Evolutionary conservation across 306 rosid genomes (phyloP), one percentile per base, ranked within the genome.

Genomic region (Dryas octopetala): DNA sequence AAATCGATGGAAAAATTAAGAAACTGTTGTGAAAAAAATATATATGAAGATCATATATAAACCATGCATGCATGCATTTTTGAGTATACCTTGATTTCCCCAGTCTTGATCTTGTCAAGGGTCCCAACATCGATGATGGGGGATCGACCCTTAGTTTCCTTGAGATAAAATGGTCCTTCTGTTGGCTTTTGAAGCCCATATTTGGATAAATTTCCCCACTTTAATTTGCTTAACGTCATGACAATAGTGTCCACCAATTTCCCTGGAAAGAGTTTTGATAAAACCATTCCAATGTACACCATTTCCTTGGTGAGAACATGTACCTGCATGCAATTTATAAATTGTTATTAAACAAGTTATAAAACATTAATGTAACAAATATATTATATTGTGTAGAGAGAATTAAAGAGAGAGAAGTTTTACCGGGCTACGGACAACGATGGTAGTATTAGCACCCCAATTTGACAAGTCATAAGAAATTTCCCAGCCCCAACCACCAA

Each of bases 111-210:
- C 79, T 71, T 86, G 23, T 1, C 14, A 19, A 85, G 11, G 16
- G 87, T 76, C 16, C 96, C 93, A 49, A 86, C 87, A 10, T 90
- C 93, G 14, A 90, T 43, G 47, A 87, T 78, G 0, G 87, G 84
- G 40, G 89, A 49, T 9, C 79, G 81, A 1, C 93, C 89, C 1
- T 71, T 48, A 7, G 16, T 2, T 2, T 17, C 4, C 83, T 90
- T 88, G 9, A 77, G 72, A 40, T 28, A 16, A 51, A 90, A 85
- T 0, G 92, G 92, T 4, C 93, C 96, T 9, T 50, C 6, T 5
- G 41, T 49, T 7, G 96, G 92, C 0, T 78, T 76, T 68, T 10
- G 14, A 60, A 88, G 83, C 1, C 87, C 89, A 0, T 62, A 62
- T 10, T 65, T 15, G 3, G 92, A 79, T 9, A 86, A 54, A 75